Evolutionary conservation across 2,329 filamentous ascomycete genomes (phyloP), one percentile per base, ranked within the genome.

Genomic region (Neonectria sp.): DNA sequence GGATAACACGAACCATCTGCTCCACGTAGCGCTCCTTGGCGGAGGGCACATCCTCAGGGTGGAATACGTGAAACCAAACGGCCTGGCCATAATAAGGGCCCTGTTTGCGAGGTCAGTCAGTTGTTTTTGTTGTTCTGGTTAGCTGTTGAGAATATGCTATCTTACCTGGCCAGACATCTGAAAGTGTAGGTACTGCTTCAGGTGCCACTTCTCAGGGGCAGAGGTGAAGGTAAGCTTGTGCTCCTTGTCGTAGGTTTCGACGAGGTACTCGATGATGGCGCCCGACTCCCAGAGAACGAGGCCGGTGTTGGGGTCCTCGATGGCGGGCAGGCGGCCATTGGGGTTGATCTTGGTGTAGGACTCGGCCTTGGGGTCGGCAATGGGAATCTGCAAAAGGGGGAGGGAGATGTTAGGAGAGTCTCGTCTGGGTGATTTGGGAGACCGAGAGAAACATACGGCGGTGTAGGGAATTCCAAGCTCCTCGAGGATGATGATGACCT

Each of bases 51-150:
- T 76, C 63, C 40, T 79, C 78, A 2, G 67, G 68, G 60, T 79
- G 74, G 66, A 53, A 79, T 4, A 61, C 66, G 65, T 71, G 66
- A 65, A 79, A 81, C 78, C 79, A 81, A 8, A 72, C 65, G 24
- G 68, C 71, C 70, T 78, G 80, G 51, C 79, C 79, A 52, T 71
- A 82, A 63, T 83, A 82, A 2, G 81, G 81, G 1, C 81, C 81
- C 71, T 78, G 29, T 2, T 49, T 29, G 21, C 7, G 8, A 40
- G 11, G 29, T 65, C 13, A 61, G 60, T 15, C 29, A n/a, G 24
- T 33, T 25, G 24, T 13, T 13, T 17, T 48, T n/a, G 17, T n/a
- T 15, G 8, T 45, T 24, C 9, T 45, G 3, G 17, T 25, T 40
- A 40, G n/a, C 6, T n/a, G 17, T 3, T 24, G 21, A 21, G 15